Evolutionary conservation across 192 early-diverging fungal genomes (phyloP), one percentile per base, ranked within the genome.

Genomic region (Umbelopsis sp.): DNA sequence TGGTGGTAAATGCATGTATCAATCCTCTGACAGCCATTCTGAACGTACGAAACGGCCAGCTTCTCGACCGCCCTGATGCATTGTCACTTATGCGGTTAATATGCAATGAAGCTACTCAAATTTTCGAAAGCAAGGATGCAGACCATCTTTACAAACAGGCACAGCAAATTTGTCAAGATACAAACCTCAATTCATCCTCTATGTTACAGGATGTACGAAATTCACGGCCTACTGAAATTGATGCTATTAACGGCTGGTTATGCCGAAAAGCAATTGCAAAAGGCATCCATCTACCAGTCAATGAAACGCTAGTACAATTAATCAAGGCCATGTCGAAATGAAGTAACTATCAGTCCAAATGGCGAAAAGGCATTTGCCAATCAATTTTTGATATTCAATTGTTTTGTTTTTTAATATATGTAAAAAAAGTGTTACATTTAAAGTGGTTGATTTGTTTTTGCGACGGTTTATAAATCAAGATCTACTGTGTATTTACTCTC

Each of bases 1-100:
- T 90, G 29, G 83, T 87, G 4, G 80, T 91, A 31, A 93, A 93
- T 73, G 83, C 87, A 0, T 81, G 79, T 6, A 87, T 93, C 71
- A 90, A 91, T 54, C 90, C 91, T 16, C 54, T 91, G 38, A 86
- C 89, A 0, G 80, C 89, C 32, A 69, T 91, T 62, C 71, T 87
- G 9, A 78, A 75, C 8, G 77, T 82, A 20, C 84, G 73, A 52
- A 91, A 93, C 66, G 85, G 88, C 7, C 80, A 70, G 11, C 65
- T 91, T 41, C 75, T 80, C 25, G 34, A 67, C 34, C 41, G 76
- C 45, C 26, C 51, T 32, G 45, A 72, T 6, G 68, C 59, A 1
- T 34, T 67, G 25, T 26, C 38, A 17, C 12, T 78, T 17, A 66
- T 81, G 56, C 45, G 32, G 14, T 38, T 22, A 6, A 20, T 78